Conservation (phyloP, 2,329 filamentous ascomycete species). For the Verticillium tricorpus region DNA sequence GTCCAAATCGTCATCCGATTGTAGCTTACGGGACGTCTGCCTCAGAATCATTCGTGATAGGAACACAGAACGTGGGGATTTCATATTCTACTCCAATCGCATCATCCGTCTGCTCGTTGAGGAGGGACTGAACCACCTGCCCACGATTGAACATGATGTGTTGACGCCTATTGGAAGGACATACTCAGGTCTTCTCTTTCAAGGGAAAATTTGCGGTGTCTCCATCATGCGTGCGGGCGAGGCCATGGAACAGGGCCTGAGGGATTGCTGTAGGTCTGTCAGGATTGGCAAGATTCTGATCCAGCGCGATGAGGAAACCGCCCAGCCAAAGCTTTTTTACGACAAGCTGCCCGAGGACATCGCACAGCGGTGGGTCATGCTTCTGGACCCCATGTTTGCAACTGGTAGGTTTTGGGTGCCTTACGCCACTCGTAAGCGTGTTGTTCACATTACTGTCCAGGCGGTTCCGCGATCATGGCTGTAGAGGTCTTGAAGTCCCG, state of each 20-base stretch:
- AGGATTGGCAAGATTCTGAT: constrained; percentile 98
- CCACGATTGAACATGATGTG: constrained; percentile 82
- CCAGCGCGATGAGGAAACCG: constrained; percentile 93
- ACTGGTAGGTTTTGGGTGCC: constrained; percentile 58
- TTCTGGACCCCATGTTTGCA: constrained; percentile 98
- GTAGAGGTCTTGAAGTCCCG: constrained; percentile 86
- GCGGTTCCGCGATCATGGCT: constrained; percentile 94
- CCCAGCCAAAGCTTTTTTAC: constrained; percentile 89
- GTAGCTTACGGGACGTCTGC: constrained; percentile 9
- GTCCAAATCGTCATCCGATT: not conserved
- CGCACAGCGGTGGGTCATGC: constrained; percentile 82
- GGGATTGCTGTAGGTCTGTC: constrained; percentile 96
- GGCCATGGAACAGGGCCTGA: constrained; percentile 94
- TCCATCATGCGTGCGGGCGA: constrained; percentile 98
- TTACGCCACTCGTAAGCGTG: no score
- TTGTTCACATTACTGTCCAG: constrained; percentile 36
- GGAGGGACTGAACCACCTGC: constrained; percentile 94
- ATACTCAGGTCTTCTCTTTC: constrained; percentile 89
- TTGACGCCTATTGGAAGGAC: constrained; percentile 85
- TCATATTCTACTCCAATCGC: constrained; percentile 98
- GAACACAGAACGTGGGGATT: constrained; percentile 85
- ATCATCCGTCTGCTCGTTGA: constrained; percentile 96
- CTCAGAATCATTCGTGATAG: constrained; percentile 90
- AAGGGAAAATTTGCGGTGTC: constrained; percentile 97
- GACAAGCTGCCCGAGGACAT: constrained; percentile 97